Base-by-base conservation (phyloP, 805 yeast genomes). In the Metschnikowia aberdeeniae region DNA sequence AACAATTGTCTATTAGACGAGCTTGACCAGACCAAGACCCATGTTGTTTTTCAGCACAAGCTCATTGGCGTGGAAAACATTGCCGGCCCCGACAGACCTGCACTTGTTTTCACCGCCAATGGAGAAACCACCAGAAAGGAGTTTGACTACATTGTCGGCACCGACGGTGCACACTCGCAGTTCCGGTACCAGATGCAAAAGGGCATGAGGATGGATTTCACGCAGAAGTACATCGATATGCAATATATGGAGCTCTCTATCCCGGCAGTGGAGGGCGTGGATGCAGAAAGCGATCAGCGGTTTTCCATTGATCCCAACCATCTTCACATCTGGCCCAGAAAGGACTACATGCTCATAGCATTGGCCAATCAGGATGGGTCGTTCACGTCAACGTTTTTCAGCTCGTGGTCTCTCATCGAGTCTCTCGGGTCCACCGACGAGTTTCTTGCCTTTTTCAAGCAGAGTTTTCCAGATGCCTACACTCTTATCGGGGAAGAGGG, bases 261-360 rank as follows among this genome's bases (percentile, higher is more conserved):
- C 36, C 89, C 95, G 8, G 76, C 88, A 0, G 53, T 41, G 5
- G 32, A 36, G 14, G 54, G 48, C 5, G 47, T 34, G 7, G 70
- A 72, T 3, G 58, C 64, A 2, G 56, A 58, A 4, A 64, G 56
- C 40, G 47, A 55, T 4, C 54, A 54, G 3, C 57, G 68, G 19
- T 86, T 81, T 56, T 66, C 70, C 13, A 68, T 86, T 19, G 79
- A 81, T 52, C 82, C 89, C 6, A 81, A 87, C 64, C 89, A 87
- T 60, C 72, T 90, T 42, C 97, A 90, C 58, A 87, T 90, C 37
- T 90, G 97, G 97, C 97, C 97, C 4, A 72, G 97, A 37, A 78
- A 82, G 47, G 74, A 86, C 43, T 87, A 72, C 60, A 90, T 90
- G 97, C 74, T 90, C 54, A 90, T 90, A 57, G 96, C 96, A 0